These are phyloP conservation scores for Fusarium paranaense DNA, from an alignment of 2,329 filamentous ascomycete genomes.

Conservation along the genomic window DNA sequence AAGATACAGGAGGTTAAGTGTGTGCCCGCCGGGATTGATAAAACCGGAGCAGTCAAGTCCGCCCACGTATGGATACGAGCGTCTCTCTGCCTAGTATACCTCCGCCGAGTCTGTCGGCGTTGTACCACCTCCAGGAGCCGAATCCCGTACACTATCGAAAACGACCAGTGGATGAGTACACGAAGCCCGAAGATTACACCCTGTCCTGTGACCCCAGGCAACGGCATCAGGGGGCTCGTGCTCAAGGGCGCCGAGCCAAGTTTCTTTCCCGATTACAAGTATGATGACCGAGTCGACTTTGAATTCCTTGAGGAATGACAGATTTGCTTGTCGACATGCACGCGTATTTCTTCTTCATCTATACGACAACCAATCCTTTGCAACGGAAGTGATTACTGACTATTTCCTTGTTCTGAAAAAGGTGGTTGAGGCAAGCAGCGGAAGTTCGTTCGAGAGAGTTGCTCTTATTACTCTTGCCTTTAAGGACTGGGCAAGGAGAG, in stretches of 20 bases:
- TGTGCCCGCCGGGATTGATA: neutral
- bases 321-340: neutral
- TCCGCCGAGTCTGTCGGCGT: neutral
- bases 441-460: neutral
- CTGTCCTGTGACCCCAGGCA: neutral
- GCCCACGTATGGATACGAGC: neutral
- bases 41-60: neutral
- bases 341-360: neutral
- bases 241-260: neutral
- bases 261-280: neutral
- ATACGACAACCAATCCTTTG: neutral
- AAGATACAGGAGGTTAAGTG: neutral
- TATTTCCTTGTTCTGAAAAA: neutral
- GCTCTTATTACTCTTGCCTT: neutral
- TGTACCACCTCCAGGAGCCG: neutral
- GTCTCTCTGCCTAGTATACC: neutral
- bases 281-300: neutral
- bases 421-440: neutral
- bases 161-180: neutral
- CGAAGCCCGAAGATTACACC: neutral
- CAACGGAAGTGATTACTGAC: neutral
- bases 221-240: neutral
- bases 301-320: neutral
- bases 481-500: neutral
- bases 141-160: neutral